Percentiles rank a stretch among this genome's conserved stretches.
Conservation (phyloP, 2,329 filamentous ascomycete genomes). For the Fusarium sp. region DNA sequence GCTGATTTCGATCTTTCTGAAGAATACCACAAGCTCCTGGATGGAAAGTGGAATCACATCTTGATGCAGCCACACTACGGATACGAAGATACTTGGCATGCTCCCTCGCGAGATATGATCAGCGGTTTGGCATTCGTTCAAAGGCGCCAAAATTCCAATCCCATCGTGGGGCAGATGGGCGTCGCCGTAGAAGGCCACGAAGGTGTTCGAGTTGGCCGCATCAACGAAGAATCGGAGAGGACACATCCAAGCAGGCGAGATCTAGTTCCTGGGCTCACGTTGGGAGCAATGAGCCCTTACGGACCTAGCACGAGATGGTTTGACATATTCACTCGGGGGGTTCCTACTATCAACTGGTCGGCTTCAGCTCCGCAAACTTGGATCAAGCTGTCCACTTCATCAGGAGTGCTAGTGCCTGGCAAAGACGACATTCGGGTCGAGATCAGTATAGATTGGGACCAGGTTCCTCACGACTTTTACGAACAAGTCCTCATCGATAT, state of each 20-base stretch:
- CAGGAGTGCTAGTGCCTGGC: slow-evolving; percentile 58
- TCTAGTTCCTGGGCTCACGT: slow-evolving; percentile 66
- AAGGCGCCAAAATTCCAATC: slow-evolving; percentile 56
- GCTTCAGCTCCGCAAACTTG: slow-evolving; percentile 59
- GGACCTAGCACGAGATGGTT: slow-evolving; percentile 66
- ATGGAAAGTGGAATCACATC: slow-evolving; percentile 66
- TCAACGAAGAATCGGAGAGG: slow-evolving; percentile 63
- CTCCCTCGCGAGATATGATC: slow-evolving; percentile 64
- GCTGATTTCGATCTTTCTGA: slow-evolving; percentile 60
- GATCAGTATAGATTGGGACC: slow-evolving; percentile 43
- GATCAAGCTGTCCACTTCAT: slow-evolving; percentile 60
- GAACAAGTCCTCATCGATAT: slow-evolving; percentile 44
- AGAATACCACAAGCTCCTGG: slow-evolving; percentile 59
- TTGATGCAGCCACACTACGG: slow-evolving; percentile 60
- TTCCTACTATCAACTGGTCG: slow-evolving; percentile 60
- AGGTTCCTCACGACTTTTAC: slow-evolving; percentile 52
- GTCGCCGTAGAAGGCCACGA: slow-evolving; percentile 72
- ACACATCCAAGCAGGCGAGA: slow-evolving; percentile 53
- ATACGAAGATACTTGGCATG: slow-evolving; percentile 63
- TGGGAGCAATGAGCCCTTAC: slow-evolving; percentile 67
- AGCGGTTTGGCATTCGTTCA: slow-evolving; percentile 63
- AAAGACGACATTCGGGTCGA: slow-evolving; percentile 28
- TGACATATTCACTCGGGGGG: slow-evolving; percentile 70
- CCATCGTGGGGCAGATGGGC: slow-evolving; percentile 69
- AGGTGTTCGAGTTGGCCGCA: slow-evolving; percentile 57